phyloP scores from a whole-genome alignment of 2,329 filamentous ascomycete species.

The Fusarium agapanthi region DNA sequence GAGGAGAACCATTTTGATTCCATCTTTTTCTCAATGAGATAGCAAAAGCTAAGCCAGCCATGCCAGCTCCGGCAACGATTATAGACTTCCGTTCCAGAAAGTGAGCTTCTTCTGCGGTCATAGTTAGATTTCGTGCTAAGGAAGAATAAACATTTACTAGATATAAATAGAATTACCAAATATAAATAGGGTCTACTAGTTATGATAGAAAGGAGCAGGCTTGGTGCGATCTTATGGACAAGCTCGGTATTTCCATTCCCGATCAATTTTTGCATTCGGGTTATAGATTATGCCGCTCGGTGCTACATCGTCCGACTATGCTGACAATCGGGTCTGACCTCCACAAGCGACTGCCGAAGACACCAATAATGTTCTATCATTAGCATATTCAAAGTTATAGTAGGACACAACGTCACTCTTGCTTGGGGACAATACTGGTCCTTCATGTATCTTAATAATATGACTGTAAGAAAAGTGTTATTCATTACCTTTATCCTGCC shows the following conservation, averaged over 20 bases:
- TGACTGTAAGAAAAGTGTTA: no score
- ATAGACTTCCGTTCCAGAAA: neutral
- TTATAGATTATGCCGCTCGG: neutral
- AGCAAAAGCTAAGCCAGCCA: neutral
- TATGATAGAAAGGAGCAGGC: neutral
- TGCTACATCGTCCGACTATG: neutral
- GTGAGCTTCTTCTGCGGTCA: neutral
- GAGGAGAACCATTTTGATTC: rapidly evolving
- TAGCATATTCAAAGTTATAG: no score
- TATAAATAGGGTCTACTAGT: neutral
- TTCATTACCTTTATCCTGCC: no score
- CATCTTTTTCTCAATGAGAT: neutral
- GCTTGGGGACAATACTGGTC: no score
- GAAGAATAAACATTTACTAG: rapidly evolving
- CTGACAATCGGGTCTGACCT: neutral
- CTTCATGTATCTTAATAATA: no score
- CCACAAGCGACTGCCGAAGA: no score
- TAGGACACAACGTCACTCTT: no score
- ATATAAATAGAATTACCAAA: no score
- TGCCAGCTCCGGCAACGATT: neutral
- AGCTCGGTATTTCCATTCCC: neutral
- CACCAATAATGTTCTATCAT: no score
- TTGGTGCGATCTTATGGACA: neutral
- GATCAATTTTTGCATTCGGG: neutral
- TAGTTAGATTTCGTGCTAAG: rapidly evolving